These are phyloP conservation scores for Scenedesmus sp. DNA, from an alignment of 163 green algal species.

Conservation along the genomic window DNA sequence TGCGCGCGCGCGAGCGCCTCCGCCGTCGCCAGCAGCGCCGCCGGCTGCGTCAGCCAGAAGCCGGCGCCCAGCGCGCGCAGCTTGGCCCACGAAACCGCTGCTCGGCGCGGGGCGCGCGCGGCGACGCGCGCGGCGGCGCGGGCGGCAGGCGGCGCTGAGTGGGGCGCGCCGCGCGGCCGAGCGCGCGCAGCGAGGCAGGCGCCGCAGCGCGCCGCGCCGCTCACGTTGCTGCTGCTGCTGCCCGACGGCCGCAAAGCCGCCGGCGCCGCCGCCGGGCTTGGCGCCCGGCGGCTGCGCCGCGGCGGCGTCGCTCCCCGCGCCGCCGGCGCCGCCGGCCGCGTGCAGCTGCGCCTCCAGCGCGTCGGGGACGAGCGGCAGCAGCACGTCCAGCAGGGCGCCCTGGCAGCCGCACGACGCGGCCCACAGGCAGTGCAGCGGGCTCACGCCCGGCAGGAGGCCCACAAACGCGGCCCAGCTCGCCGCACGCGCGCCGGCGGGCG, in stretches of 20 bases:
- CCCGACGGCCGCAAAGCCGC: neutral
- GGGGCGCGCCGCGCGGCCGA: neutral
- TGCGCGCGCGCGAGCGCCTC: slow-evolving; percentile 75
- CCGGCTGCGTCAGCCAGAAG: slow-evolving; percentile 77
- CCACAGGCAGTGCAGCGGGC: slow-evolving; percentile 39
- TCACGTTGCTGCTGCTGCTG: slow-evolving; percentile 3
- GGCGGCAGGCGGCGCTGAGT: neutral
- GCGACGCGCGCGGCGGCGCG: neutral
- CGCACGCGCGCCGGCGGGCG: neutral
- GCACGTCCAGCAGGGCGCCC: slow-evolving; percentile 58
- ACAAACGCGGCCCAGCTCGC: slow-evolving; percentile 44
- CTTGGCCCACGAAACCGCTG: slow-evolving; percentile 62
- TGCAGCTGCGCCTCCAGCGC: slow-evolving; percentile 5
- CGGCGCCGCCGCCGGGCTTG: neutral
- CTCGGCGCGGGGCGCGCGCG: neutral
- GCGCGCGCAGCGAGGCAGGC: neutral
- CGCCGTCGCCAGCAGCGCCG: neutral
- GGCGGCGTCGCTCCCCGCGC: too few species aligned
- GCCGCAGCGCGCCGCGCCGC: neutral
- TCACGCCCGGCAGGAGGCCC: slow-evolving; percentile 61
- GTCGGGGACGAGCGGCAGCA: slow-evolving; percentile 53
- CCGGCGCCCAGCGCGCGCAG: slow-evolving; percentile 73
- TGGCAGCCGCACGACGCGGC: slow-evolving; percentile 36
- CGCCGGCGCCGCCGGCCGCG: neutral
- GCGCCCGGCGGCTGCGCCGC: neutral